Percentiles rank a stretch among this genome's conserved stretches.
phyloP scores from a whole-genome alignment of 768 basidiomycete genomes.

The Brasilioporus rufonigricans region DNA sequence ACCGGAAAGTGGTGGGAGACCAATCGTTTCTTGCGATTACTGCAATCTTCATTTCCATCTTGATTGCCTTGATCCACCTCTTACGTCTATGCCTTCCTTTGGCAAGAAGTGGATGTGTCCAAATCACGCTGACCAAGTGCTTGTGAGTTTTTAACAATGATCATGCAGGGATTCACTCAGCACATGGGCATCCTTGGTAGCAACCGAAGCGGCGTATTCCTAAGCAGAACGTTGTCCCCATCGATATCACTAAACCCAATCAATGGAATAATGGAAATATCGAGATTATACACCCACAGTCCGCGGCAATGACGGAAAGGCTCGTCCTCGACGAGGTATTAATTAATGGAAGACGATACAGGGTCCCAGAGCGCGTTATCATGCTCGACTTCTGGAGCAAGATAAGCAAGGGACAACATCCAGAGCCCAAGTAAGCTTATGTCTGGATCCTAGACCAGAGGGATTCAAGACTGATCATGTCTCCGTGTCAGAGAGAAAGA shows the following conservation, averaged over 20 bases:
- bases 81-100: conserved; percentile 79
- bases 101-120: conserved; percentile 99
- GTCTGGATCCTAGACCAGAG: neutral
- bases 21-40: conserved; percentile 92
- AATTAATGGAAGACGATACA: conserved; percentile 86
- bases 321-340: conserved; percentile 77
- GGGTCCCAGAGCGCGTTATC: conserved; percentile 90
- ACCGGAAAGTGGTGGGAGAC: conserved; percentile 61
- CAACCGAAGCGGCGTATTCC: conserved; percentile 78
- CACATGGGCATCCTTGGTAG: conserved; percentile 38
- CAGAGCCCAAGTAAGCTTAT: conserved; percentile 40
- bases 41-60: conserved; percentile 96
- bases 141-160: conserved; percentile 51
- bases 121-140: conserved; percentile 84
- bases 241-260: conserved; percentile 72
- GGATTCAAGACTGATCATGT: conserved; percentile 1
- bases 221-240: conserved; percentile 59
- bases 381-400: conserved; percentile 96
- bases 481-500: conserved; percentile 18
- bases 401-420: conserved; percentile 47
- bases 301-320: conserved; percentile 42
- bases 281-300: conserved; percentile 73
- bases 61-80: conserved; percentile 92
- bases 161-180: neutral
- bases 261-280: conserved; percentile 92